Percentiles rank a stretch among this genome's conserved stretches.
These are phyloP conservation scores for Aspergillus sclerotiicarbonarius DNA, from an alignment of 495 filamentous ascomycete species.

Conservation along the genomic window DNA sequence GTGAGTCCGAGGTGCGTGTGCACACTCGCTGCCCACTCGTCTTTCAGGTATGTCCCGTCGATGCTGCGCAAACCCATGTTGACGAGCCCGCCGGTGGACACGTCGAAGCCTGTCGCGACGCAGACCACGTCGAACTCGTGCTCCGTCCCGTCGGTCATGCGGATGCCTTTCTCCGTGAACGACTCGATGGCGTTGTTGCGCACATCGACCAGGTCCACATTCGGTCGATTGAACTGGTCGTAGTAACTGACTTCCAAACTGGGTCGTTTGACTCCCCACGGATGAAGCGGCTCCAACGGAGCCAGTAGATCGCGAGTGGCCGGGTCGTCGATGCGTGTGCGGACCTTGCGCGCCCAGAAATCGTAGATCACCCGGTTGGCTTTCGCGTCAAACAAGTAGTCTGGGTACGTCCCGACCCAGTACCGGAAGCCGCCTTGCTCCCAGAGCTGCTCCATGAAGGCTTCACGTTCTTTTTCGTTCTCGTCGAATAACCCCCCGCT, in stretches of 20 bases:
- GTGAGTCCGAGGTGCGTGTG: constrained; percentile 50
- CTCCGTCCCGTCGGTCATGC: constrained; percentile 35
- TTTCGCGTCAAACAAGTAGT: constrained; percentile 44
- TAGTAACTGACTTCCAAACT: constrained; percentile 56
- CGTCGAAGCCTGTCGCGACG: constrained; percentile 57
- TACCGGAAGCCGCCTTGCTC: constrained; percentile 49
- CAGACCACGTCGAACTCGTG: constrained; percentile 53
- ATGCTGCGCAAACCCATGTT: constrained; percentile 47
- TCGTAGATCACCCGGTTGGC: constrained; percentile 52
- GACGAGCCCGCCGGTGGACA: constrained; percentile 49
- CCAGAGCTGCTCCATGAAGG: constrained; percentile 47
- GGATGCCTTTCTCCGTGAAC: constrained; percentile 46
- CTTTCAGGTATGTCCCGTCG: constrained; percentile 37
- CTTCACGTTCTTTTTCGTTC: constrained; percentile 45
- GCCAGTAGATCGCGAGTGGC: constrained; percentile 51
- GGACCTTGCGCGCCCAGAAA: constrained; percentile 56
- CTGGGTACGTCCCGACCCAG: constrained; percentile 51
- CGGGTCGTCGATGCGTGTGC: constrained; percentile 50
- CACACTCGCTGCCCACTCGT: constrained; percentile 48
- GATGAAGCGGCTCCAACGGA: constrained; percentile 49
- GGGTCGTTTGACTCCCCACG: constrained; percentile 54
- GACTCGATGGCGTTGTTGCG: constrained; percentile 46
- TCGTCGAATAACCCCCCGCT: constrained; percentile 46
- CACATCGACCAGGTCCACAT: constrained; percentile 55
- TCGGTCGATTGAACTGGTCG: constrained; percentile 54